phyloP scores from a whole-genome alignment of 169 alveolate species.

The Babesia caballi region DNA sequence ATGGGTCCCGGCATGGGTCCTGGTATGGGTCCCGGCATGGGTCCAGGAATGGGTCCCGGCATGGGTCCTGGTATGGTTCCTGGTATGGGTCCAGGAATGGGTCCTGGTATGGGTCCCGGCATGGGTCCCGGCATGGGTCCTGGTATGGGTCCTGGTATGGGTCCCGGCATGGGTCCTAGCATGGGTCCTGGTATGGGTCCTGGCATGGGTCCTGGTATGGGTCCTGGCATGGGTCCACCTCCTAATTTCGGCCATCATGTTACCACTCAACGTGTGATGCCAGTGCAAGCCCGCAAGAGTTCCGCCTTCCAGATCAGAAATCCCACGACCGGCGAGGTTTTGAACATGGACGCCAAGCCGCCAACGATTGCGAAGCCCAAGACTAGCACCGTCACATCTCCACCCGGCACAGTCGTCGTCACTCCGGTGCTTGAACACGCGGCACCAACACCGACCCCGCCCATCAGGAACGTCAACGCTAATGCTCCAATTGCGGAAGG shows the following conservation, averaged over 20 bases:
- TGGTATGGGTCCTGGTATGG: background rate
- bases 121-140: too few relatives aligned
- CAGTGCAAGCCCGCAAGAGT: slow-evolving; percentile 33
- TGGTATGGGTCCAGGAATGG: too few relatives aligned
- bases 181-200: background rate
- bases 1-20: too few relatives aligned
- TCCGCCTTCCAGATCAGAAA: slow-evolving; percentile 54
- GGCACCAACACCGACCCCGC: background rate
- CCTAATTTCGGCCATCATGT: too few relatives aligned
- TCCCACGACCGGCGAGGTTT: slow-evolving; percentile 61
- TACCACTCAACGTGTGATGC: background rate
- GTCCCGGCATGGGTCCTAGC: too few relatives aligned
- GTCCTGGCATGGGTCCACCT: too few relatives aligned
- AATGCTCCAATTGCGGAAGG: background rate
- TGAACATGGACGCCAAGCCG: slow-evolving; percentile 25
- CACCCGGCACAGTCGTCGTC: background rate
- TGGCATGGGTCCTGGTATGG: too few relatives aligned
- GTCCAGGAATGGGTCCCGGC: too few relatives aligned
- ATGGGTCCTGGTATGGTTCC: background rate
- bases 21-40: background rate
- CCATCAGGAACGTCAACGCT: background rate
- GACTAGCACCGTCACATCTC: background rate
- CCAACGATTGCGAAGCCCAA: slow-evolving; percentile 5
- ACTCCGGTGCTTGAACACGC: background rate
- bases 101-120: background rate